Percentiles rank a stretch among this genome's conserved stretches.
These are phyloP conservation scores for Tausonia pullulans DNA, from an alignment of 1,284 basidiomycete genomes.

Conservation along the genomic window DNA sequence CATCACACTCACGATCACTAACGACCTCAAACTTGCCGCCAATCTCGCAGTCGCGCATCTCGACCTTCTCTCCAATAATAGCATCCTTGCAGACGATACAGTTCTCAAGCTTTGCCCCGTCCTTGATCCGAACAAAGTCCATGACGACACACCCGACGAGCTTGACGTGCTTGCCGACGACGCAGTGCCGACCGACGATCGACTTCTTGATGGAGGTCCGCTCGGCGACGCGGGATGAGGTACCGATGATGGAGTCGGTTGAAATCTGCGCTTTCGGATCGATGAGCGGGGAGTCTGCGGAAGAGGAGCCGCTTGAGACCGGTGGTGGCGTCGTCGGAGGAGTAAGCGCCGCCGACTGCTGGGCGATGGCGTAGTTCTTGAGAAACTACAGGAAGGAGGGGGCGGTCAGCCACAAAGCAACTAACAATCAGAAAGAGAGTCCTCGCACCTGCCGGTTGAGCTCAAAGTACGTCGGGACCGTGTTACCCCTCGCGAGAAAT, in stretches of 20 bases:
- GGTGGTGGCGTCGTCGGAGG: slow-evolving; percentile 5
- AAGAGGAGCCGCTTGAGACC: background rate
- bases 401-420: background rate
- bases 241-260: slow-evolving; percentile 68
- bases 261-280: slow-evolving; percentile 76
- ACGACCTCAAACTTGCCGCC: slow-evolving; percentile 77
- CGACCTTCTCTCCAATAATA: slow-evolving; percentile 64
- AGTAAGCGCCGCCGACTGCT: background rate
- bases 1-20: slow-evolving; percentile 46
- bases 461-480: slow-evolving; percentile 68
- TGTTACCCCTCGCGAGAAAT: slow-evolving; percentile 67
- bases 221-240: slow-evolving; percentile 71
- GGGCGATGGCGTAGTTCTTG: slow-evolving; percentile 17
- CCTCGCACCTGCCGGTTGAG: slow-evolving; percentile 59
- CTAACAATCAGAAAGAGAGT: background rate
- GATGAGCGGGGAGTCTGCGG: slow-evolving; percentile 32
- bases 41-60: slow-evolving; percentile 70
- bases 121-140: slow-evolving; percentile 78
- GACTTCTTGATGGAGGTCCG: slow-evolving; percentile 76
- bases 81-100: slow-evolving; percentile 76
- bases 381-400: slow-evolving; percentile 21
- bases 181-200: slow-evolving; percentile 75
- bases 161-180: slow-evolving; percentile 75
- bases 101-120: slow-evolving; percentile 85
- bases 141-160: slow-evolving; percentile 77